Evolutionary conservation across 2,329 filamentous ascomycete genomes (phyloP).

Genomic region (Escovopsis weberi): DNA sequence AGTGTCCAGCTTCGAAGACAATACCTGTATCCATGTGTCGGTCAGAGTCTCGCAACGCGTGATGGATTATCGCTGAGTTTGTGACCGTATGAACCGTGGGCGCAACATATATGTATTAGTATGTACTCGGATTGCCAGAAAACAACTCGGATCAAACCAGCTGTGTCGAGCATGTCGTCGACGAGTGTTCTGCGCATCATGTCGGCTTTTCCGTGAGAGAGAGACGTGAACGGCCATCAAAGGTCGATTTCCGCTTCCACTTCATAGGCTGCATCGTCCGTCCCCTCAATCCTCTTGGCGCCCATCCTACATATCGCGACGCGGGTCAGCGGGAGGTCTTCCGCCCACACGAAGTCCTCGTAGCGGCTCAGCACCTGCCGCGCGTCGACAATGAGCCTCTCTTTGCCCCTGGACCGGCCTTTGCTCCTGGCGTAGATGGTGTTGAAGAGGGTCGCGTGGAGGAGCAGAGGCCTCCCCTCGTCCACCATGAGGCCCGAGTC

Average conservation of each 20-base stretch:
- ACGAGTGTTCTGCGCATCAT: too few species aligned
- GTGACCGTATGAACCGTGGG: too few species aligned
- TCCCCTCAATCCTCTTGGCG: conserved; percentile 47
- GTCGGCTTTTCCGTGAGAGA: too few species aligned
- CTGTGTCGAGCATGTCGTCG: too few species aligned
- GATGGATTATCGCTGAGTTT: too few species aligned
- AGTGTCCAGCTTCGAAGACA: too few species aligned
- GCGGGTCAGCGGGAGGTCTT: conserved; percentile 49
- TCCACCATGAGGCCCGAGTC: conserved; percentile 39
- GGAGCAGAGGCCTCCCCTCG: conserved; percentile 48
- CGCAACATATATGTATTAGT: too few species aligned
- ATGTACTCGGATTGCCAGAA: too few species aligned
- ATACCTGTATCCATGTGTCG: too few species aligned
- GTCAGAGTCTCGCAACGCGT: too few species aligned
- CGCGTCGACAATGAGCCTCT: conserved; percentile 38
- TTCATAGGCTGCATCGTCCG: conserved; percentile 39
- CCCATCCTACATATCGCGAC: conserved; percentile 82
- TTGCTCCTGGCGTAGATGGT: conserved; percentile 55
- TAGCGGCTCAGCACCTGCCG: conserved; percentile 42
- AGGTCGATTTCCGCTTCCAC: conserved; percentile 34
- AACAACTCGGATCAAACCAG: too few species aligned
- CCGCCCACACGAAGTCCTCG: conserved; percentile 55
- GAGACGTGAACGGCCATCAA: conserved; percentile 7
- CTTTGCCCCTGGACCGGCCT: conserved; percentile 17
- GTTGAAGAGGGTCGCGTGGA: conserved; percentile 80